Evolutionary conservation across 2,329 filamentous ascomycete species (phyloP).

Genomic region (Phoma sp.): DNA sequence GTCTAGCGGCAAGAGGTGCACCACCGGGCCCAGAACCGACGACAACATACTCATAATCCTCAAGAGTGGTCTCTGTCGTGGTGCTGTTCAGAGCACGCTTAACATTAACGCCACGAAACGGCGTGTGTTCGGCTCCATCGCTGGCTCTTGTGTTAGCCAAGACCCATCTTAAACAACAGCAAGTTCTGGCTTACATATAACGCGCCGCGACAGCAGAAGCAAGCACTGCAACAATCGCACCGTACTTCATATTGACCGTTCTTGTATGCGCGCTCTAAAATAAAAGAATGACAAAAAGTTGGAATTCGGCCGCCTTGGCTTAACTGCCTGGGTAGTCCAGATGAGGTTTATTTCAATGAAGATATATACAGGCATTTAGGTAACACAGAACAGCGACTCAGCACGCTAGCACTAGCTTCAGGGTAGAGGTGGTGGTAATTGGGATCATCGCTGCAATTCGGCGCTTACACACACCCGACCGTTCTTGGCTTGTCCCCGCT

Average conservation of each 20-base stretch:
- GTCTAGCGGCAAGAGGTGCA: constrained; percentile 62
- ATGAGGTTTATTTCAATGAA: too few species aligned
- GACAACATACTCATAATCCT: constrained; percentile 64
- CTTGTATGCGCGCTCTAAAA: too few species aligned
- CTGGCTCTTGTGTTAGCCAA: constrained; percentile 14
- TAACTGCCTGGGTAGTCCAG: too few species aligned
- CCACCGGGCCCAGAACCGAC: constrained; percentile 67
- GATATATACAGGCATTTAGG: not conserved
- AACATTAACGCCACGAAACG: constrained; percentile 23
- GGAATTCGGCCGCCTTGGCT: not conserved
- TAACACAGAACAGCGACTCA: not conserved
- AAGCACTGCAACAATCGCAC: constrained; percentile 16
- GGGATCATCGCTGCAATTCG: not conserved
- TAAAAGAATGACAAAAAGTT: too few species aligned
- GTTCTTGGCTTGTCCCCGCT: not conserved
- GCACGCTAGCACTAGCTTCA: too few species aligned
- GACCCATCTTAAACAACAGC: not conserved
- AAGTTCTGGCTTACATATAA: constrained; percentile 19
- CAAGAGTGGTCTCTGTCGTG: constrained; percentile 17
- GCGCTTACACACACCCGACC: not conserved
- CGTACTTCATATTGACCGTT: not conserved
- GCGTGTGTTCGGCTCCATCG: constrained; percentile 30
- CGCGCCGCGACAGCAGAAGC: constrained; percentile 12
- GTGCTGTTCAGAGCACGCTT: constrained; percentile 24
- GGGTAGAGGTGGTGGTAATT: not conserved